Evolutionary conservation across 2,329 filamentous ascomycete genomes (phyloP).

Genomic region (Dactylellina sp.): DNA sequence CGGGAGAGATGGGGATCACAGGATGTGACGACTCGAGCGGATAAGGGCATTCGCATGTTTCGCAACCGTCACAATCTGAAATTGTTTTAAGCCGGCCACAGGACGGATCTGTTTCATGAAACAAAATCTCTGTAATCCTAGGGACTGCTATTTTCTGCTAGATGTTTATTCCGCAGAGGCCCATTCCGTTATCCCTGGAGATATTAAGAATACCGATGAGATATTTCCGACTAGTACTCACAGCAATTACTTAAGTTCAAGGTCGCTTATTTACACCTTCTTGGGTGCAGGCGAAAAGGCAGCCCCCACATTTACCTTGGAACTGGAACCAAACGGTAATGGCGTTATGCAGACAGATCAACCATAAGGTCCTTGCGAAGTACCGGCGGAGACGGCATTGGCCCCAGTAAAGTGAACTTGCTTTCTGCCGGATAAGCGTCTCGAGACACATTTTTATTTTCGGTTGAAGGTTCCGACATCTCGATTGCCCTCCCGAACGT

Average conservation of each 20-base stretch:
- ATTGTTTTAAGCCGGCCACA: slow-evolving; percentile 48
- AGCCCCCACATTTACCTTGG: slow-evolving; percentile 56
- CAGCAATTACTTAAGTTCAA: neutral
- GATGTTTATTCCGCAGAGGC: no score
- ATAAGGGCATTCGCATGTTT: slow-evolving; percentile 17
- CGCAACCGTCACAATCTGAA: neutral
- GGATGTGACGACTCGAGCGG: slow-evolving; percentile 25
- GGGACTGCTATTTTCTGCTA: no score
- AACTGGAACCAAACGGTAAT: slow-evolving; percentile 56
- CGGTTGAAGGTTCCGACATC: slow-evolving; percentile 49
- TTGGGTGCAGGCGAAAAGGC: slow-evolving; percentile 27
- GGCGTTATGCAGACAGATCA: slow-evolving; percentile 53
- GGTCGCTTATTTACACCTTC: slow-evolving; percentile 52
- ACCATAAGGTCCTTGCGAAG: slow-evolving; percentile 41
- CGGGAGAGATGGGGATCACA: slow-evolving; percentile 28
- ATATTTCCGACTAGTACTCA: neutral
- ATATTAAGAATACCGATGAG: neutral
- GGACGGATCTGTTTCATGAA: slow-evolving; percentile 49
- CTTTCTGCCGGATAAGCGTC: slow-evolving; percentile 56
- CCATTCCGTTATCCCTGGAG: no score
- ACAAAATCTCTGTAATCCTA: slow-evolving; percentile 17
- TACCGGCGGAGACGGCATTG: slow-evolving; percentile 54
- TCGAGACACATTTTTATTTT: slow-evolving; percentile 33
- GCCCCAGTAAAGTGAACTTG: slow-evolving; percentile 45
- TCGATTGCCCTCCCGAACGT: neutral